phyloP scores from a whole-genome alignment of 192 early-diverging fungal species.

The Umbelopsis ramanniana region DNA sequence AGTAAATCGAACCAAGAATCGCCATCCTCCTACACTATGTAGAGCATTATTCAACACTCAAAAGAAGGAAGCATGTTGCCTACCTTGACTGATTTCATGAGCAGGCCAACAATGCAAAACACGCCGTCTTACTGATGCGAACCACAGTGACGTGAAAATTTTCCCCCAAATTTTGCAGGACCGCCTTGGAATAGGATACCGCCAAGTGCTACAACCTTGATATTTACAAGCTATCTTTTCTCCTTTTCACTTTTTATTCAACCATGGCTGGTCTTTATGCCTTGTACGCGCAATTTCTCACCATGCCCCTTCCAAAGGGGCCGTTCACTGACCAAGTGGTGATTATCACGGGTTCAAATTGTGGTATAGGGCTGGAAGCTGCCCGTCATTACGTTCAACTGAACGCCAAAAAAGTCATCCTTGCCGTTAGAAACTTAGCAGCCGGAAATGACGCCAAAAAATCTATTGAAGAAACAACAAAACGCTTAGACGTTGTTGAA shows the following conservation, averaged over 20 bases:
- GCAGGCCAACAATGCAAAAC: no score
- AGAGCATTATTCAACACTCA: no score
- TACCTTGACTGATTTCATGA: no score
- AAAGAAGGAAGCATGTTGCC: no score
- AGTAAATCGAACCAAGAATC: no score
- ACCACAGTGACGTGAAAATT: no score
- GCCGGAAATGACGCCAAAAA: background rate
- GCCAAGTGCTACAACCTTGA: no score
- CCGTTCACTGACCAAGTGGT: constrained; percentile 12
- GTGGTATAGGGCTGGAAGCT: background rate
- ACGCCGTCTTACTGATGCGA: no score
- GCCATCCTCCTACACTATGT: no score
- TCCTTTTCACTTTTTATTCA: background rate
- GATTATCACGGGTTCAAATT: background rate
- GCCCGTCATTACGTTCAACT: background rate
- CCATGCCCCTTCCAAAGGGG: background rate
- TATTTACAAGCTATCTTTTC: background rate
- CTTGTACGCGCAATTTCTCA: background rate
- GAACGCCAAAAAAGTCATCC: background rate
- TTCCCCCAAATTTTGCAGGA: no score
- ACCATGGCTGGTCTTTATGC: background rate
- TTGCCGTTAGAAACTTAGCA: background rate
- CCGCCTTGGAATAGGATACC: no score
- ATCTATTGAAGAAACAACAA: background rate
- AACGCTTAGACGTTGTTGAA: background rate